Evolutionary conservation across 1,284 basidiomycete genomes (phyloP).

Genomic region (Fomitopsis schrenkii): DNA sequence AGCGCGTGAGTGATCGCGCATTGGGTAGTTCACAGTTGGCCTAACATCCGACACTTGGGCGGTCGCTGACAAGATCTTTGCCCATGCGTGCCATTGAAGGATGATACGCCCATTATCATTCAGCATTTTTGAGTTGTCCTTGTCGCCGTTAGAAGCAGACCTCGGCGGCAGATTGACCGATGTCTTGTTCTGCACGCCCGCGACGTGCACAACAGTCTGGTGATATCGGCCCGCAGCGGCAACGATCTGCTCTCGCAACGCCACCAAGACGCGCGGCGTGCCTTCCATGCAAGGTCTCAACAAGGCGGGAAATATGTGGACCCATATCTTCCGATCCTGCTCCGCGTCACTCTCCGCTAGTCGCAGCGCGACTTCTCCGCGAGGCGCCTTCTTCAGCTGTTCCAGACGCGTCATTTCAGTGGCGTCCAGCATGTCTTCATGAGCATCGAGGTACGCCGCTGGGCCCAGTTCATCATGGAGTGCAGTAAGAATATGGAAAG

Average conservation of each 20-base stretch:
- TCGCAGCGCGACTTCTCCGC: slow-evolving; percentile 50
- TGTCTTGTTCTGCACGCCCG: slow-evolving; percentile 54
- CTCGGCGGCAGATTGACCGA: slow-evolving; percentile 42
- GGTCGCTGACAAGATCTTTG: slow-evolving; percentile 79
- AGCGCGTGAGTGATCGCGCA: slow-evolving; percentile 68
- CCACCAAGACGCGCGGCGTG: slow-evolving; percentile 38
- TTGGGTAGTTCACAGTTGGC: slow-evolving; percentile 46
- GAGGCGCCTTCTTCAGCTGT: slow-evolving; percentile 56
- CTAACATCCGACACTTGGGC: slow-evolving; percentile 66
- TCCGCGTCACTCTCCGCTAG: slow-evolving; percentile 65
- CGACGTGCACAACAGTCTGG: slow-evolving; percentile 60
- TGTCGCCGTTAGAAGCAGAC: slow-evolving; percentile 35
- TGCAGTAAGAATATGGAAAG: slow-evolving; percentile 43
- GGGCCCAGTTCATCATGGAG: slow-evolving; percentile 43
- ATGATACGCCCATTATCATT: slow-evolving; percentile 65
- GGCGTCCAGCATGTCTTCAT: slow-evolving; percentile 61
- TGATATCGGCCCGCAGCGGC: slow-evolving; percentile 66
- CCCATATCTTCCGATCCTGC: slow-evolving; percentile 68
- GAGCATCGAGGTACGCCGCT: slow-evolving; percentile 51
- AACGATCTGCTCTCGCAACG: slow-evolving; percentile 61
- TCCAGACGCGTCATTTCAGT: slow-evolving; percentile 54
- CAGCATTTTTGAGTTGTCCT: slow-evolving; percentile 47
- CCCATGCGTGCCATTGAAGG: slow-evolving; percentile 88
- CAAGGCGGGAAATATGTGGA: slow-evolving; percentile 61
- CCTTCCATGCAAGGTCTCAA: slow-evolving; percentile 51